phyloP scores from a whole-genome alignment of 345 rosid genomes.

The Turritis glabra region DNA sequence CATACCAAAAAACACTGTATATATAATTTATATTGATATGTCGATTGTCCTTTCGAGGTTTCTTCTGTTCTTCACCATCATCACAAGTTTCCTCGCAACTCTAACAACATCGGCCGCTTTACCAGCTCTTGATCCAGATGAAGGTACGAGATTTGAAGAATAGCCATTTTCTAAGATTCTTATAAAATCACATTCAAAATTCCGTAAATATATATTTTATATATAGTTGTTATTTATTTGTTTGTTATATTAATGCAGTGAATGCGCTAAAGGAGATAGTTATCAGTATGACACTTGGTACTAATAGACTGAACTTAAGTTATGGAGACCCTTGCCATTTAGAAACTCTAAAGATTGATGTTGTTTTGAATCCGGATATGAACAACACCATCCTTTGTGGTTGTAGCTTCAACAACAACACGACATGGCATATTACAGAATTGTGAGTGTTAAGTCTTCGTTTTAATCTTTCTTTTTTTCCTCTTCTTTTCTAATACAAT shows the following conservation, averaged over 20 bases:
- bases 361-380: background rate
- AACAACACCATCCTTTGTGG: background rate
- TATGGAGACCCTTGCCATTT: slow-evolving; percentile 16
- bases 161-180: background rate
- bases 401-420: slow-evolving; percentile 2
- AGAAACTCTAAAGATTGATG: too few species aligned
- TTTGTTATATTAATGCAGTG: background rate
- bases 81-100: background rate
- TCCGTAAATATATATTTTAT: background rate
- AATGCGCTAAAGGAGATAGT: slow-evolving; percentile 9
- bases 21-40: background rate
- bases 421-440: slow-evolving; percentile 21
- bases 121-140: slow-evolving; percentile 20
- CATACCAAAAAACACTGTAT: background rate
- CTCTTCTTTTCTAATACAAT: background rate
- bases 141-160: slow-evolving; percentile 7
- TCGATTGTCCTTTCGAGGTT: background rate
- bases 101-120: background rate
- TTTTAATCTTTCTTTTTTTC: background rate
- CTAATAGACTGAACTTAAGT: background rate
- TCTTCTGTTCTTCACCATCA: slow-evolving; percentile 9
- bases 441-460: slow-evolving; percentile 8
- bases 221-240: background rate
- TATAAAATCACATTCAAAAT: background rate
- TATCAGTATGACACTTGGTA: slow-evolving; percentile 26